These are phyloP conservation scores for Ustulina deusta DNA, from an alignment of 2,329 filamentous ascomycete species.

Conservation along the genomic window DNA sequence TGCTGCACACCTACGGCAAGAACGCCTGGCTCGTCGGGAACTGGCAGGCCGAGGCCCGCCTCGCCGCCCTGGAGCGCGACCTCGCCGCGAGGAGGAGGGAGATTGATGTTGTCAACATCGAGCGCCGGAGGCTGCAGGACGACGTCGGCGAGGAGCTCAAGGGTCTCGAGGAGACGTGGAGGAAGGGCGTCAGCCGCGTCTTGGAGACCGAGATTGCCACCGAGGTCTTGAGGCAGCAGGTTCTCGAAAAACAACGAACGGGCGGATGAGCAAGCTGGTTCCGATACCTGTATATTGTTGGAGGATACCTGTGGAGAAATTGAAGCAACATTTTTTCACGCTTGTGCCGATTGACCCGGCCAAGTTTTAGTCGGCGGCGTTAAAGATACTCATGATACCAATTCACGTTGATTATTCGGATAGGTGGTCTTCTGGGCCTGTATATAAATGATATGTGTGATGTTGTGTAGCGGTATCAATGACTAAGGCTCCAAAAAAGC, in stretches of 20 bases:
- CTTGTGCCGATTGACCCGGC: neutral
- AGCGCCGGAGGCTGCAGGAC: conserved; percentile 77
- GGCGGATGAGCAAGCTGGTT: conserved; percentile 23
- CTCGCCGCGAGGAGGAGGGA: conserved; percentile 75
- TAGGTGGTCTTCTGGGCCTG: neutral
- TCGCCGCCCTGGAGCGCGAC: conserved; percentile 78
- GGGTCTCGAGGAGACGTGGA: conserved; percentile 82
- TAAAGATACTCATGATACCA: conserved; percentile 34
- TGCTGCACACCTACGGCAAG: conserved; percentile 86
- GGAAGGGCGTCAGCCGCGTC: conserved; percentile 78
- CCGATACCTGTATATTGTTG: neutral
- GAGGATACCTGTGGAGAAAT: neutral
- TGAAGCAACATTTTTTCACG: neutral
- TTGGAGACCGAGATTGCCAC: conserved; percentile 89
- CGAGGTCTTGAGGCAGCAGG: conserved; percentile 75
- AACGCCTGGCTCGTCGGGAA: conserved; percentile 94
- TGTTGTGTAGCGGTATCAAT: conserved; percentile 44
- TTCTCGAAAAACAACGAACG: conserved; percentile 71
- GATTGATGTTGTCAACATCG: conserved; percentile 78
- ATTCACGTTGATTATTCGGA: conserved; percentile 26
- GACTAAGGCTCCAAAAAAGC: conserved; percentile 35
- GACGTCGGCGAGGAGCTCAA: conserved; percentile 78
- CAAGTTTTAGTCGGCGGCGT: conserved; percentile 10
- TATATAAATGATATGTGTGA: conserved; percentile 26
- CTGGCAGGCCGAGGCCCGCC: conserved; percentile 78